Evolutionary conservation across 129 eudicot genomes (phyloP), one percentile per base, ranked within the genome.

Genomic region (Flaveria brownii): DNA sequence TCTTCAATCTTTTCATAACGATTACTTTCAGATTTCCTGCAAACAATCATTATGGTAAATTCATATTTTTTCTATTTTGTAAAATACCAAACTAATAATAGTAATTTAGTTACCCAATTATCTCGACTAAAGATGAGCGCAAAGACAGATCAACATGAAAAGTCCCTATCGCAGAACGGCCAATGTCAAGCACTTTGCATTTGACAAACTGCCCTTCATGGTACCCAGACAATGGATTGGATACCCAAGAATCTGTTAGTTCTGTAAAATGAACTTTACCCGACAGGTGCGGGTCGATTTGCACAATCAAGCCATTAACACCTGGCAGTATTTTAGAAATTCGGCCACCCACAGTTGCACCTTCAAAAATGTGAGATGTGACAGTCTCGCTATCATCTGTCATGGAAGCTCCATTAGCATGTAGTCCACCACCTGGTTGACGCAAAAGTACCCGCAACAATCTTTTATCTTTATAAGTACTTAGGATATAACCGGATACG

Each of bases 181-280:
- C 67, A 46, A 87, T 49, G 22, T 76, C 93, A 9, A 94, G 84
- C 50, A 94, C 93, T 81, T 85, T 84, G 80, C 98, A 94, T 78
- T 80, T 94, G 61, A 94, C 97, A 81, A 94, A 84, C 81, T 94
- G 96, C 73, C 97, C 97, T 75, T 90, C 96, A 39, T 75, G 87
- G 78, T 94, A 94, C 26, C 85, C 87, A 60, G 87, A 77, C 54
- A 94, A 77, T n/a, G 98, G 98, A 59, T 91, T 64, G 10, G 89
- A 45, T 18, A 88, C 73, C 93, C 96, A 84, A 18, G 81, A 55
- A 74, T 88, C 90, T 47, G 77, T 49, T 80, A 94, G 67, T 63
- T 94, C 98, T 0, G 97, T 91, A 78, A 69, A 94, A 85, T 94
- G 98, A 70, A 87, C 98, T 79, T 86, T 94, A 22, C 98, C 98